A percentile compares a stretch with the other conserved stretches of the same genome.
These are phyloP conservation scores for Lachnellula occidentalis DNA, from an alignment of 2,329 filamentous ascomycete species.

Conservation along the genomic window DNA sequence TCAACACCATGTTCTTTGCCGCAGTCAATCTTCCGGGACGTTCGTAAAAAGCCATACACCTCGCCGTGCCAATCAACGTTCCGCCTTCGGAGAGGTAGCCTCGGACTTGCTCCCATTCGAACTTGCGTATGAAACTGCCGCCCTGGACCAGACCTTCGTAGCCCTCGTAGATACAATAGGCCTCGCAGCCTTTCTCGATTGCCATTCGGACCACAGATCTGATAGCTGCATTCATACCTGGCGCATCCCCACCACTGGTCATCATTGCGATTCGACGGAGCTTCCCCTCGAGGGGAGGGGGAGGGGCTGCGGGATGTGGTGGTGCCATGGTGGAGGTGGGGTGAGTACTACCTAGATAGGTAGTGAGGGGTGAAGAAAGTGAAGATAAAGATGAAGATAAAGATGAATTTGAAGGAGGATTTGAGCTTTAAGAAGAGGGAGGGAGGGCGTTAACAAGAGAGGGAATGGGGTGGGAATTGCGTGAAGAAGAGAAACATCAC, in stretches of 20 bases:
- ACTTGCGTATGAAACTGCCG: constrained; percentile 78
- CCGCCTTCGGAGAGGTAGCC: constrained; percentile 92
- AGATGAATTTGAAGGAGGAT: too few species aligned
- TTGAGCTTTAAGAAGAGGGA: background rate
- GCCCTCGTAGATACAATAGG: constrained; percentile 82
- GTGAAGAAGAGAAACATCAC: too few species aligned
- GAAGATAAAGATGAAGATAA: too few species aligned
- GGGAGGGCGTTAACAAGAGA: background rate
- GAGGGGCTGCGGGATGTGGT: constrained; percentile 9
- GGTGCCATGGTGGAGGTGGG: constrained; percentile 20
- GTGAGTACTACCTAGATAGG: too few species aligned
- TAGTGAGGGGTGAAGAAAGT: constrained; percentile 1
- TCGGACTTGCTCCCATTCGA: constrained; percentile 89
- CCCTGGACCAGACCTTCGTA: constrained; percentile 93
- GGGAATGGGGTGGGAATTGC: too few species aligned
- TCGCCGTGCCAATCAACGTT: constrained; percentile 90
- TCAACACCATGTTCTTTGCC: constrained; percentile 88
- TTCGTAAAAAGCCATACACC: constrained; percentile 89
- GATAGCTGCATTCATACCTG: constrained; percentile 70
- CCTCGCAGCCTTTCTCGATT: constrained; percentile 75
- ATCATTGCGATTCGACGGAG: constrained; percentile 55
- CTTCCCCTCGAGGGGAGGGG: constrained; percentile 26
- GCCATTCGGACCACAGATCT: constrained; percentile 81
- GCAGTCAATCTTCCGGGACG: constrained; percentile 75
- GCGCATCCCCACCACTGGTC: constrained; percentile 70